A percentile compares a stretch with the other conserved stretches of the same genome.
These are phyloP conservation scores for Mycena vitilis DNA, from an alignment of 768 basidiomycete species.

Conservation along the genomic window DNA sequence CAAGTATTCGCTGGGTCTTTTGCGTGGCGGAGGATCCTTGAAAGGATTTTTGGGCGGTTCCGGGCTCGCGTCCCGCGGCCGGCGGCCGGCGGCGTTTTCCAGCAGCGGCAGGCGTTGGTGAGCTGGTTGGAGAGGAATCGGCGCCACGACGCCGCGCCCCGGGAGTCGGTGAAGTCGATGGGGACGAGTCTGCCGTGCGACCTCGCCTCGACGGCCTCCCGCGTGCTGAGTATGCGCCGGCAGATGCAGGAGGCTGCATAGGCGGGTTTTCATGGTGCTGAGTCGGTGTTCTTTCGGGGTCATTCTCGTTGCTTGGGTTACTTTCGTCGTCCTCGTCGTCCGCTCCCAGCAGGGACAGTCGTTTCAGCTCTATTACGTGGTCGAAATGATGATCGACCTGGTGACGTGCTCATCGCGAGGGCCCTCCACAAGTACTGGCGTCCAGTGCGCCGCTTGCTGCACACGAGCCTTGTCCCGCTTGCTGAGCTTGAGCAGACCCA, in stretches of 20 bases:
- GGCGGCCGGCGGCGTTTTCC: not conserved
- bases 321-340: not conserved
- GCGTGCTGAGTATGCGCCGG: too few species aligned
- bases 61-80: not conserved
- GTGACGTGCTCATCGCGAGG: not conserved
- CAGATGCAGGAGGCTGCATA: too few species aligned
- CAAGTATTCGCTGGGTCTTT: constrained; percentile 20
- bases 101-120: not conserved
- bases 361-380: not conserved
- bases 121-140: too few species aligned
- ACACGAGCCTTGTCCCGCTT: not conserved
- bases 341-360: not conserved
- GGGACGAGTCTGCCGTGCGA: too few species aligned
- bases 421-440: not conserved
- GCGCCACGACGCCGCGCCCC: too few species aligned
- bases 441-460: too few species aligned
- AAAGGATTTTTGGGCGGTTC: not conserved
- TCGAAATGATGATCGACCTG: constrained; percentile 3
- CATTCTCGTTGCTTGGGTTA: not conserved
- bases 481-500: not conserved
- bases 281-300: not conserved
- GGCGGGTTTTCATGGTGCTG: not conserved
- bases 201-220: too few species aligned
- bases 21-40: not conserved
- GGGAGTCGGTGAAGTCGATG: too few species aligned